Evolutionary conservation across 768 basidiomycete species (phyloP).

Genomic region (Tylopilus vinaceipallidus): DNA sequence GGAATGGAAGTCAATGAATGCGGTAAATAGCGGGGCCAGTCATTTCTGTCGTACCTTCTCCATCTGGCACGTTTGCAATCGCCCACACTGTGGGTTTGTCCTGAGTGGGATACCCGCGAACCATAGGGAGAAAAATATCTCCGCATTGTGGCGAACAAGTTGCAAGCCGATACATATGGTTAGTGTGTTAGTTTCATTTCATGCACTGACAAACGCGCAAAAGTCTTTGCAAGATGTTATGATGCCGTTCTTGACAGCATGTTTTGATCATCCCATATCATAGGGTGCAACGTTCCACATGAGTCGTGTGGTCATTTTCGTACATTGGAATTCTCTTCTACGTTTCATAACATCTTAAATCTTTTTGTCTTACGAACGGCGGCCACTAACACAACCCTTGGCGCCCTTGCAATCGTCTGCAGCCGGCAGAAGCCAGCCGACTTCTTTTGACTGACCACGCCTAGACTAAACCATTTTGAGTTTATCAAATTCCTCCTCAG

Average conservation of each 20-base stretch:
- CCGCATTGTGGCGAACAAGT: constrained; percentile 13
- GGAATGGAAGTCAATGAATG: constrained; percentile 23
- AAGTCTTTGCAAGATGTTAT: not conserved
- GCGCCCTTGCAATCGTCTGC: not conserved
- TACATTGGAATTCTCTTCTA: not conserved
- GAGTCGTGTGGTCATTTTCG: constrained; percentile 1
- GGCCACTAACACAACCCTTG: not conserved
- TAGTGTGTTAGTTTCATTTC: constrained; percentile 7
- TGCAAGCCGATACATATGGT: constrained; percentile 7
- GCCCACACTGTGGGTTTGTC: not conserved
- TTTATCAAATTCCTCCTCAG: constrained; percentile 8
- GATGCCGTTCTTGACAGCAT: not conserved
- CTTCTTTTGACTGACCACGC: constrained; percentile 6
- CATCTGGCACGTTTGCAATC: constrained; percentile 1
- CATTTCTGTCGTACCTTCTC: constrained; percentile 11
- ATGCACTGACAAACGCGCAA: not conserved
- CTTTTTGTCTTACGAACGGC: not conserved
- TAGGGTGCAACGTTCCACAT: no score
- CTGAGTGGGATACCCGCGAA: constrained; percentile 16
- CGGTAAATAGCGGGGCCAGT: constrained; percentile 14
- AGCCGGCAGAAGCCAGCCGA: not conserved
- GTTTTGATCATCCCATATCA: not conserved
- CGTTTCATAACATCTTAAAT: no score
- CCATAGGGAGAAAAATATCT: constrained; percentile 15
- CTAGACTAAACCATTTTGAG: constrained; percentile 19